phyloP scores from a whole-genome alignment of 352 stramenopile genomes.

The Pythium dissotocum region DNA sequence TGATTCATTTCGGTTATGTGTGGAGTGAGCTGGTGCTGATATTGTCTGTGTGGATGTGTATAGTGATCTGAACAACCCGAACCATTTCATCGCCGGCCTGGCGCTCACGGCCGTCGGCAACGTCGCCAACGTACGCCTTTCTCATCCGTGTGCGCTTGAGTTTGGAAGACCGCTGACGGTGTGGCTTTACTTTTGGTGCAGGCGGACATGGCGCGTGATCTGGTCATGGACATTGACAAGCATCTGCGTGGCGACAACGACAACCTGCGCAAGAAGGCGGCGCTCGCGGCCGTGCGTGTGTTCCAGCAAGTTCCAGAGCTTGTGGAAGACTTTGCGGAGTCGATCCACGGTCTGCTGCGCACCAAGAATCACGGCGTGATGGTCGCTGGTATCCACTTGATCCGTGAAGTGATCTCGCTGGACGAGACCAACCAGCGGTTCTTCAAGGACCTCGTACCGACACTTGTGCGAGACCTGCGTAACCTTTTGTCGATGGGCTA shows the following conservation, averaged over 20 bases:
- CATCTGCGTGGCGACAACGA: constrained; percentile 91
- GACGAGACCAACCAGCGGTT: constrained; percentile 75
- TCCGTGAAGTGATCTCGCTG: constrained; percentile 91
- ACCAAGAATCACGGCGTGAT: constrained; percentile 97
- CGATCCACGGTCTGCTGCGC: constrained; percentile 94
- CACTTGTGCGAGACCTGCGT: constrained; percentile 85
- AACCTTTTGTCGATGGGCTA: constrained; percentile 98
- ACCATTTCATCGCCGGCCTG: constrained; percentile 96
- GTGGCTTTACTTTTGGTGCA: constrained; percentile 20
- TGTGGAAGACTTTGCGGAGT: constrained; percentile 98
- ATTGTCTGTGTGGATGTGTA: neutral
- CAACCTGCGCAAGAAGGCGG: constrained; percentile 98
- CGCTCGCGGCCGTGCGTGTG: constrained; percentile 91
- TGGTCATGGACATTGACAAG: constrained; percentile 98
- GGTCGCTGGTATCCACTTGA: constrained; percentile 96
- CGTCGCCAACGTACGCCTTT: constrained; percentile 87
- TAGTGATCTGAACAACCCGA: constrained; percentile 93
- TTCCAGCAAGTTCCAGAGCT: constrained; percentile 97
- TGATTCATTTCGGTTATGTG: neutral
- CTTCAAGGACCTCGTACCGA: constrained; percentile 75
- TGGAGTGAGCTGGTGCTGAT: constrained; percentile 7
- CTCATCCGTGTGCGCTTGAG: neutral
- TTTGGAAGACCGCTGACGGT: neutral
- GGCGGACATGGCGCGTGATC: constrained; percentile 97
- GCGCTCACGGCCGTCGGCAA: constrained; percentile 98